Percentiles rank a stretch among this genome's conserved stretches.
Conservation (phyloP, 306 rosid genomes). For the Lathyrus sativus region DNA sequence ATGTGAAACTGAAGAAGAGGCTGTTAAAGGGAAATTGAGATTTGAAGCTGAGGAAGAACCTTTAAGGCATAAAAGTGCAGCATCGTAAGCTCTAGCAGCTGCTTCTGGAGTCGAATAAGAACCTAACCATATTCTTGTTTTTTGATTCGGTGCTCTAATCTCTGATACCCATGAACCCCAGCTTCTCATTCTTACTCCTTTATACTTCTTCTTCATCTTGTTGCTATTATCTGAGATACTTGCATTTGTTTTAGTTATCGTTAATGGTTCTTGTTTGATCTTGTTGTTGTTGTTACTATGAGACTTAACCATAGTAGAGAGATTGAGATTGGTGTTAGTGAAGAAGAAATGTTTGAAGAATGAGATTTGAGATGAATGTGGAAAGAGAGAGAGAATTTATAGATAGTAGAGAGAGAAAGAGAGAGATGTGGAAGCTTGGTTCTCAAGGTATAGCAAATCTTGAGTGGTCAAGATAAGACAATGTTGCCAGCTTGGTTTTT, state of each 20-base stretch:
- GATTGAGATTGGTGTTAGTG: not conserved
- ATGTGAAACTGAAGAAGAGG: conserved; percentile 22
- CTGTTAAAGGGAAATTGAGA: conserved; percentile 69
- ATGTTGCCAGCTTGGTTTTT: conserved; percentile 59
- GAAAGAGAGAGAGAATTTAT: conserved; percentile 53
- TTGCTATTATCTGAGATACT: conserved; percentile 27
- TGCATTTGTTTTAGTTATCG: conserved; percentile 24
- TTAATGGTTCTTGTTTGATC: conserved; percentile 47
- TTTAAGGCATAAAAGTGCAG: conserved; percentile 89
- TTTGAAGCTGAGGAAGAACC: conserved; percentile 81
- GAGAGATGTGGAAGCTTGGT: conserved; percentile 33
- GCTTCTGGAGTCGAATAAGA: conserved; percentile 95
- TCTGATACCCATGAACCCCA: conserved; percentile 99
- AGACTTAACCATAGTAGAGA: conserved; percentile 70
- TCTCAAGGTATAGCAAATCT: conserved; percentile 35
- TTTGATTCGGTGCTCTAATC: conserved; percentile 94
- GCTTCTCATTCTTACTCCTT: conserved; percentile 97
- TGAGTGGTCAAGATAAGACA: conserved; percentile 48
- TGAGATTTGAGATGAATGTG: conserved; percentile 41
- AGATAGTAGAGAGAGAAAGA: conserved; percentile 40
- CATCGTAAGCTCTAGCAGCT: conserved; percentile 98
- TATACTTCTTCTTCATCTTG: conserved; percentile 59
- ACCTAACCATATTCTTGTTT: conserved; percentile 96
- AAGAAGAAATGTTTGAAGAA: conserved; percentile 25
- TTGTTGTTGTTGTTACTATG: conserved; percentile 45